Conservation (phyloP, 768 basidiomycete species). For the Lactarius evosmus region DNA sequence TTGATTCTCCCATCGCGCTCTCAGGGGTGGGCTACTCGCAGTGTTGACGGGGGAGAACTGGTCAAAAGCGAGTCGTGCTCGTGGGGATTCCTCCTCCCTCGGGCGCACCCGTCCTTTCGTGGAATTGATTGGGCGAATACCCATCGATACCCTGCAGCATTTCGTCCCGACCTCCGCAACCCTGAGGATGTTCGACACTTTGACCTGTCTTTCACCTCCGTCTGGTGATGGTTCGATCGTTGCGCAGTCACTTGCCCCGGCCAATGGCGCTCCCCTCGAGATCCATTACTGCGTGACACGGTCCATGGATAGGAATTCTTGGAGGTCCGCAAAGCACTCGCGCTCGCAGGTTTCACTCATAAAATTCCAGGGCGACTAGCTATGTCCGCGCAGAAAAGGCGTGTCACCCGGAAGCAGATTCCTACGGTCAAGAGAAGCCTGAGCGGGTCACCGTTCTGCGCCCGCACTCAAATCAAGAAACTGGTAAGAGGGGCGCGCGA, state of each 20-base stretch:
- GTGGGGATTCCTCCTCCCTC: slow-evolving; percentile 14
- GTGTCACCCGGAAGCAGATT: slow-evolving; percentile 56
- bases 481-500: slow-evolving; percentile 74
- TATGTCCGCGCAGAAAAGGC: slow-evolving; percentile 73
- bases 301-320: slow-evolving; percentile 83
- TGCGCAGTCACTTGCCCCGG: slow-evolving; percentile 78
- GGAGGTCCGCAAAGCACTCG: slow-evolving; percentile 85
- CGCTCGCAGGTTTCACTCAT: slow-evolving; percentile 90
- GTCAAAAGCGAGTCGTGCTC: slow-evolving; percentile 68
- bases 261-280: slow-evolving; percentile 81
- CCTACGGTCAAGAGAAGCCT: slow-evolving; percentile 43
- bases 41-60: slow-evolving; percentile 79
- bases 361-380: slow-evolving; percentile 75
- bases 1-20: slow-evolving; percentile 62
- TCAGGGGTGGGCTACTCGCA: slow-evolving; percentile 46
- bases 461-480: slow-evolving; percentile 58
- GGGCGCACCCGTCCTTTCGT: slow-evolving; percentile 85
- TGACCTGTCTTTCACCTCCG: slow-evolving; percentile 46
- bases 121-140: slow-evolving; percentile 89
- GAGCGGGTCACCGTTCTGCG: slow-evolving; percentile 63
- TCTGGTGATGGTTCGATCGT: slow-evolving; percentile 34
- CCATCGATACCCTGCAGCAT: slow-evolving; percentile 80
- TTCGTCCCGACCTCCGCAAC: slow-evolving; percentile 75
- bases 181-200: slow-evolving; percentile 93
- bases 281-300: slow-evolving; percentile 84